These are phyloP conservation scores for Ilex asprella DNA, from an alignment of 257 asterid species.

Conservation along the genomic window DNA sequence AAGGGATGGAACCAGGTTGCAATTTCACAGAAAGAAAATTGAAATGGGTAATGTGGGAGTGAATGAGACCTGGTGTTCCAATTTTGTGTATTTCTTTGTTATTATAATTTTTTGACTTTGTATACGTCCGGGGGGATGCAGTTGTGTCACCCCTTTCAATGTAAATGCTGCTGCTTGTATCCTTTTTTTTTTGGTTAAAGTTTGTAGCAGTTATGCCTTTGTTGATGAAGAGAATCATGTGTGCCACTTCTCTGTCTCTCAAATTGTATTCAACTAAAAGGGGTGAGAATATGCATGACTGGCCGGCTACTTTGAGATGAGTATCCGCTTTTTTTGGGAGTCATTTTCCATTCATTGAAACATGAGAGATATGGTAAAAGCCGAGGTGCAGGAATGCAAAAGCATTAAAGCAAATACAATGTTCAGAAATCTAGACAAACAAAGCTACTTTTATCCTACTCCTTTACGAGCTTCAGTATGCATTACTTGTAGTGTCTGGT, in stretches of 20 bases:
- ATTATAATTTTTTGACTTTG: background rate
- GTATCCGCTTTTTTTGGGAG: no score
- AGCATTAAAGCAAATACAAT: no score
- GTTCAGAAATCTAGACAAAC: no score
- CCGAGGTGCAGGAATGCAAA: no score
- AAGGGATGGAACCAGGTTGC: background rate
- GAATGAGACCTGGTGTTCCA: background rate
- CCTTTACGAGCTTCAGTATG: no score
- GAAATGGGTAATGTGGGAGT: background rate
- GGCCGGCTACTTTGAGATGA: no score
- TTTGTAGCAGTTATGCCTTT: no score
- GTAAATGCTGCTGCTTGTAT: background rate
- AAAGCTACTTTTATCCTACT: no score
- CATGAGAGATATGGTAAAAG: no score
- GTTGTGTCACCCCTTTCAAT: background rate
- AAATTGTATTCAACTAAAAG: background rate
- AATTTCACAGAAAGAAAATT: background rate
- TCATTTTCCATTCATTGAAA: no score
- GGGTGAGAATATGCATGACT: background rate
- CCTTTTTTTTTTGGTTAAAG: background rate
- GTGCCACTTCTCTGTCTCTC: background rate
- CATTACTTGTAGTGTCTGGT: no score
- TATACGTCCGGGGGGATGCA: background rate
- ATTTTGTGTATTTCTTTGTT: constrained; percentile 8
- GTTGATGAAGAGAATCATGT: background rate